phyloP scores from a whole-genome alignment of 331 rosid genomes.

The Dryas integrifolia region DNA sequence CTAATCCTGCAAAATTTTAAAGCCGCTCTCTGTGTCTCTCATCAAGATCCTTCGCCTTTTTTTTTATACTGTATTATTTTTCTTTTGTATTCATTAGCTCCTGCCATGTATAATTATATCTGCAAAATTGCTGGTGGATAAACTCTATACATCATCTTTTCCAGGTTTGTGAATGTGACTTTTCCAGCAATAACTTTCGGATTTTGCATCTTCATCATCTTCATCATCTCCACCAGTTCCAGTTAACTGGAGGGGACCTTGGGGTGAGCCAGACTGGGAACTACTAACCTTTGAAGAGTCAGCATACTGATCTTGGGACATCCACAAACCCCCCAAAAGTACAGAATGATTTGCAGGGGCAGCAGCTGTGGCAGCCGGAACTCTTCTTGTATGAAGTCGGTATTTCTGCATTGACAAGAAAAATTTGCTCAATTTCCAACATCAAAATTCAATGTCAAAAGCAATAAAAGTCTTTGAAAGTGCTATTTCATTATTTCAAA shows the following conservation, averaged over 20 bases:
- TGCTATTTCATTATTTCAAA: constrained; percentile 4
- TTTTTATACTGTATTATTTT: constrained; percentile 44
- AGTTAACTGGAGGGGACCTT: constrained; percentile 84
- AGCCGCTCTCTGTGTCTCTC: constrained; percentile 31
- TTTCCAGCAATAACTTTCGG: constrained; percentile 79
- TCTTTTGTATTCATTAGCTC: constrained; percentile 43
- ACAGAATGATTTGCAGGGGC: constrained; percentile 44
- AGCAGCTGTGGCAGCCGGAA: constrained; percentile 42
- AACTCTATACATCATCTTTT: constrained; percentile 71
- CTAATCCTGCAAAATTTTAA: constrained; percentile 56
- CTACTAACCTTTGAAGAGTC: constrained; percentile 73
- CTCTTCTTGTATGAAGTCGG: constrained; percentile 87
- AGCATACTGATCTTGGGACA: constrained; percentile 62
- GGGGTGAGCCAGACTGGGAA: constrained; percentile 90
- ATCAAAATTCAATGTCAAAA: constrained; percentile 11
- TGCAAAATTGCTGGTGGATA: constrained; percentile 80
- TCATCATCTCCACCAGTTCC: constrained; percentile 55
- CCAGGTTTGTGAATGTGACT: constrained; percentile 43
- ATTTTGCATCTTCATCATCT: constrained; percentile 76
- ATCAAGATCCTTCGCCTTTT: constrained; percentile 39
- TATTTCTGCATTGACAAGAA: constrained; percentile 63
- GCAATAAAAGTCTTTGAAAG: not conserved
- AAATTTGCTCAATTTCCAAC: constrained; percentile 11
- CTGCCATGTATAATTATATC: constrained; percentile 57
- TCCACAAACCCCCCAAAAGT: constrained; percentile 74